Evolutionary conservation across 768 basidiomycete genomes (phyloP).

Genomic region (Amanita rubescens): DNA sequence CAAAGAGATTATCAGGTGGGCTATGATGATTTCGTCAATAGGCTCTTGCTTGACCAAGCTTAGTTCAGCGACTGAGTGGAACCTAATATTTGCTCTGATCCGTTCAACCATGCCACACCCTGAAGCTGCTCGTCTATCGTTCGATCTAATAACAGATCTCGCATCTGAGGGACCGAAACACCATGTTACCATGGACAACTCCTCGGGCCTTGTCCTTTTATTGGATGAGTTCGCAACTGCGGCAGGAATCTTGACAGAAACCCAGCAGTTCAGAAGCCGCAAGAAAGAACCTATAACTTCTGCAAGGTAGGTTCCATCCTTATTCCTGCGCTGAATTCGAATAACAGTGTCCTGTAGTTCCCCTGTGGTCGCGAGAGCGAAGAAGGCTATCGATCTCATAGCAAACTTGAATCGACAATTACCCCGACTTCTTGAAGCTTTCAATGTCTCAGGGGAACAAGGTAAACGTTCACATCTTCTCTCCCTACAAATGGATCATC

Average conservation of each 20-base stretch:
- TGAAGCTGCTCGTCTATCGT: conserved; percentile 80
- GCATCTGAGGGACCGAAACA: conserved; percentile 53
- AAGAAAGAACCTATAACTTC: conserved; percentile 42
- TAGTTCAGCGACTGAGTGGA: conserved; percentile 95
- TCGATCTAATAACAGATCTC: conserved; percentile 69
- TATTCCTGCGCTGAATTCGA: not conserved
- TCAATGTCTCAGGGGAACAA: conserved; percentile 33
- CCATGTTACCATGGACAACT: conserved; percentile 69
- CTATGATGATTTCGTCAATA: not conserved
- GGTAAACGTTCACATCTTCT: conserved; percentile 23
- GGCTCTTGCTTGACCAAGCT: conserved; percentile 1
- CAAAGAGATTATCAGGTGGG: conserved; percentile 59
- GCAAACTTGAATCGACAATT: conserved; percentile 66
- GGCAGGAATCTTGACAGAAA: conserved; percentile 54
- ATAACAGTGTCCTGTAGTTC: conserved; percentile 39
- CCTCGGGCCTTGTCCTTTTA: conserved; percentile 67
- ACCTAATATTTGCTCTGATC: conserved; percentile 81
- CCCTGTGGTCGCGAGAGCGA: conserved; percentile 71
- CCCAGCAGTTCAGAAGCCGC: conserved; percentile 46
- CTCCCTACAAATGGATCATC: not conserved
- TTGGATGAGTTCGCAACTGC: conserved; percentile 82
- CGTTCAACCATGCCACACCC: conserved; percentile 80
- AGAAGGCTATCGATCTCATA: conserved; percentile 75
- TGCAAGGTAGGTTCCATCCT: conserved; percentile 36
- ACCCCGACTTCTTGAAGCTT: conserved; percentile 45